Evolutionary conservation across 495 filamentous ascomycete genomes (phyloP), one percentile per base, ranked within the genome.

Genomic region (Penicillium pancosmium): DNA sequence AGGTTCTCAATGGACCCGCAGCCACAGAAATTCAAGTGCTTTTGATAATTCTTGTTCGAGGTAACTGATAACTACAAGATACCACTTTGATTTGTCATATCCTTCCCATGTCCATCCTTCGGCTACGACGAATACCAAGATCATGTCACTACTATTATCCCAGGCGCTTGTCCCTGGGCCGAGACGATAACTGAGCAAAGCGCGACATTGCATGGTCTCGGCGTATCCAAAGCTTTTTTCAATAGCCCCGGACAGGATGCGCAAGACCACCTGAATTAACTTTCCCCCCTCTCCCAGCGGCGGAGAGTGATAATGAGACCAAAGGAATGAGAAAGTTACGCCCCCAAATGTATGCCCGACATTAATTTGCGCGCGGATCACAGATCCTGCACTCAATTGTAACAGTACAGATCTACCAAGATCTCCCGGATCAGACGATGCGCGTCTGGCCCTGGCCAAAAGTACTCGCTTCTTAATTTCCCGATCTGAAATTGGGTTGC

Each of bases 401-500:
- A 62, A 57, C 60, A 34, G 49, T 46, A 55, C 50, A 59, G 63
- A 66, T 66, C 59, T 57, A 54, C 46, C 53, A 50, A 62, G 63
- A 66, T 62, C 63, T 54, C 40, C 27, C 9, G 16, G 18, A 25
- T 25, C 51, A 23, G 51, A 18, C 35, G 21, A 48, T 48, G 18
- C 46, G 21, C 21, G 46, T 18, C 46, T 48, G n/a, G 46, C 46
- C 46, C 41, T 4, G 34, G 54, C 54, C 18, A 50, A 44, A 27
- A 23, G 25, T 33, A 50, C 49, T 51, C 46, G 31, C 25, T 34
- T 21, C 46, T 27, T 48, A 67, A 64, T 62, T 66, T 64, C 67
- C 64, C 67, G 61, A 47, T 12, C 13, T 46, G 48, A 48, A 65
- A 61, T 69, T 57, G 53, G 64, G 64, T 71, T 71, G 68, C 67